Evolutionary conservation across 441 rosid genomes (phyloP), one percentile per base, ranked within the genome.

Genomic region (Adansonia gregorii): DNA sequence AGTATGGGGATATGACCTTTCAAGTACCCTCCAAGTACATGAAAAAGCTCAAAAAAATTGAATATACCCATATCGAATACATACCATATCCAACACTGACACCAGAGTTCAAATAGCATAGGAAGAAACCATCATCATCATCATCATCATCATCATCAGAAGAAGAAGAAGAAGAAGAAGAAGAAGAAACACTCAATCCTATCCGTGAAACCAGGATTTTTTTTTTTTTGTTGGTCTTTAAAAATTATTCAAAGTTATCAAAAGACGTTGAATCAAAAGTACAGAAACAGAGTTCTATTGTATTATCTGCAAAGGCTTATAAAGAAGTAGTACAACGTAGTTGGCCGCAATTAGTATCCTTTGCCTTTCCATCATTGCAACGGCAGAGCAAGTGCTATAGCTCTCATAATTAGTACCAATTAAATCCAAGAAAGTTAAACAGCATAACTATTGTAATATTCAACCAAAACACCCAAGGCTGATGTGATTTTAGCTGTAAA

Each of bases 351-450:
- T 27, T 12, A 6, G 55, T 67, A 46, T 67, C 24, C 0, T 20
- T 12, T 69, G 63, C 31, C 65, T 4, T 10, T 39, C 22, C 45
- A 7, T 45, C 66, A 43, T 8, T 72, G 35, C 67, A 6, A 59
- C 67, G 5, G 48, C 14, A 51, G 39, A 31, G 51, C 31, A 78
- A 51, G 59, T 51, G 71, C 22, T 17, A 56, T 9, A 41, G 56
- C 64, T 49, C 55, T 61, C 80, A 67, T 19, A 10, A 67, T 45
- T 46, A 19, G 35, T 67, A 20, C 52, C 73, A 68, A 22, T 2
- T 4, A 22, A 46, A 46, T 68, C 41, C 56, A 68, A 20, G 56
- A 67, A 46, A 67, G 17, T 12, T 67, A 67, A 67, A 68, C 56
- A 48, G 55, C 56, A 48, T 48, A 48, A 48, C 52, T 48, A 12